These are phyloP conservation scores for Fraxinus americana DNA, from an alignment of 257 asterid genomes.

Conservation along the genomic window DNA sequence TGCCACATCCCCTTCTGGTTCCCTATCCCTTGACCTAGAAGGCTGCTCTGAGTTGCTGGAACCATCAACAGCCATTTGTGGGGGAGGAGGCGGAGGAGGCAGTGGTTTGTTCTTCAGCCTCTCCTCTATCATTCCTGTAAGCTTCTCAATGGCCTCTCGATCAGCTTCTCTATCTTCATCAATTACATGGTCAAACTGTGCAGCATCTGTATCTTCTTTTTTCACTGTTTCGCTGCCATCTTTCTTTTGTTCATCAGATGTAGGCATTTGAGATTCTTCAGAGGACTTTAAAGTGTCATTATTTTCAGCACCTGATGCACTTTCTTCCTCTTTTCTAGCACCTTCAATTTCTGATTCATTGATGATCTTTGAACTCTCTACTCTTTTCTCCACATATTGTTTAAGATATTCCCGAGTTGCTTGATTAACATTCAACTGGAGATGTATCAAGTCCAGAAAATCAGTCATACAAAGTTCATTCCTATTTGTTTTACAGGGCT, in stretches of 20 bases:
- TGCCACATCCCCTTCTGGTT: slow-evolving; percentile 51
- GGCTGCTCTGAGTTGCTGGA: slow-evolving; percentile 59
- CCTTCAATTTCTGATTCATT: slow-evolving; percentile 54
- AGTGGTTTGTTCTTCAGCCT: slow-evolving; percentile 81
- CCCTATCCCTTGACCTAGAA: slow-evolving; percentile 67
- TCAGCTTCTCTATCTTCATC: slow-evolving; percentile 81
- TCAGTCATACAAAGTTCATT: slow-evolving; percentile 30
- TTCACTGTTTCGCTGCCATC: slow-evolving; percentile 42
- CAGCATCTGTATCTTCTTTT: slow-evolving; percentile 55
- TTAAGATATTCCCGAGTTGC: slow-evolving; percentile 76
- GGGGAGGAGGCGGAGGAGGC: slow-evolving; percentile 88
- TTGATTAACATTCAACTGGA: slow-evolving; percentile 81
- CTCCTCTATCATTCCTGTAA: slow-evolving; percentile 80
- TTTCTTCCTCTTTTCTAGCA: slow-evolving; percentile 50
- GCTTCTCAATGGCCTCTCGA: slow-evolving; percentile 65
- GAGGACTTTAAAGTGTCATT: slow-evolving; percentile 45
- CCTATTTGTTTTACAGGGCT: neutral
- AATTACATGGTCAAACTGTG: slow-evolving; percentile 75
- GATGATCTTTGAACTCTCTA: slow-evolving; percentile 46
- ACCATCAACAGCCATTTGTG: slow-evolving; percentile 50
- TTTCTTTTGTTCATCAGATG: slow-evolving; percentile 53
- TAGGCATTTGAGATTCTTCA: slow-evolving; percentile 45
- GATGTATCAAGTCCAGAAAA: slow-evolving; percentile 28
- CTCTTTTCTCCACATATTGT: slow-evolving; percentile 71
- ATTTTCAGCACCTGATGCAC: slow-evolving; percentile 50